Percentiles rank a stretch among this genome's conserved stretches.
Evolutionary conservation across 2,329 filamentous ascomycete genomes (phyloP).

Genomic region (Colletotrichum salicis): DNA sequence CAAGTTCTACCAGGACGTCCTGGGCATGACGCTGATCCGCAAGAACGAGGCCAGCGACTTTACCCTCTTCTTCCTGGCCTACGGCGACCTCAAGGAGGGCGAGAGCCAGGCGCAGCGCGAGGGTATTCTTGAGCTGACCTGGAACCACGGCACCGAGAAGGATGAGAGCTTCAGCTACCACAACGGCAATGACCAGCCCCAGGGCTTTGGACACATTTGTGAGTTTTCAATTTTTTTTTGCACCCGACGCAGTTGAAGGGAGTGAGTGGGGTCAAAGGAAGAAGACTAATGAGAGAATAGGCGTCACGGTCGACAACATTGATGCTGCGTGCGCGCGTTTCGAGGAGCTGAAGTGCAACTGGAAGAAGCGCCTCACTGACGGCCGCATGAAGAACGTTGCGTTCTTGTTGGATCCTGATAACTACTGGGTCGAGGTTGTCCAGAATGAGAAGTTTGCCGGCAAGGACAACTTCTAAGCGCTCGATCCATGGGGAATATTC

Average conservation of each 20-base stretch:
- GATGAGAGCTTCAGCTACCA: conserved; percentile 88
- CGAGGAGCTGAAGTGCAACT: conserved; percentile 82
- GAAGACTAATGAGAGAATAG: conserved; percentile 48
- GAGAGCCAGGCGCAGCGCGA: conserved; percentile 75
- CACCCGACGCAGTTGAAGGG: not conserved
- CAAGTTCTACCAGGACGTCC: conserved; percentile 83
- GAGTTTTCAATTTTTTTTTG: conserved; percentile 51
- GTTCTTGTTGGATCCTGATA: conserved; percentile 88
- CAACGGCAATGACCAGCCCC: conserved; percentile 89
- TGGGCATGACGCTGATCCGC: conserved; percentile 88
- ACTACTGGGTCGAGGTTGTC: conserved; percentile 83
- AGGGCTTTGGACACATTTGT: conserved; percentile 96
- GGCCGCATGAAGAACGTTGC: conserved; percentile 94
- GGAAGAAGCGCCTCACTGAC: conserved; percentile 96
- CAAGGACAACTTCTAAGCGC: conserved; percentile 61
- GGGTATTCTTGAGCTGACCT: conserved; percentile 90
- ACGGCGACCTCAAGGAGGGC: conserved; percentile 63
- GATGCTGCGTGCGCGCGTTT: conserved; percentile 88
- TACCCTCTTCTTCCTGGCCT: conserved; percentile 93
- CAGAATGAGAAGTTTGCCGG: conserved; percentile 78
- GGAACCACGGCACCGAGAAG: conserved; percentile 86
- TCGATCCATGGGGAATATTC: too few relatives aligned
- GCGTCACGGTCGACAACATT: conserved; percentile 86
- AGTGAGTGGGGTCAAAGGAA: not conserved
- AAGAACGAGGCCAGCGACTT: conserved; percentile 80